Percentiles rank a stretch among this genome's conserved stretches.
Conservation (phyloP, 1,139 yeast genomes). For the Candida frijolesensis region DNA sequence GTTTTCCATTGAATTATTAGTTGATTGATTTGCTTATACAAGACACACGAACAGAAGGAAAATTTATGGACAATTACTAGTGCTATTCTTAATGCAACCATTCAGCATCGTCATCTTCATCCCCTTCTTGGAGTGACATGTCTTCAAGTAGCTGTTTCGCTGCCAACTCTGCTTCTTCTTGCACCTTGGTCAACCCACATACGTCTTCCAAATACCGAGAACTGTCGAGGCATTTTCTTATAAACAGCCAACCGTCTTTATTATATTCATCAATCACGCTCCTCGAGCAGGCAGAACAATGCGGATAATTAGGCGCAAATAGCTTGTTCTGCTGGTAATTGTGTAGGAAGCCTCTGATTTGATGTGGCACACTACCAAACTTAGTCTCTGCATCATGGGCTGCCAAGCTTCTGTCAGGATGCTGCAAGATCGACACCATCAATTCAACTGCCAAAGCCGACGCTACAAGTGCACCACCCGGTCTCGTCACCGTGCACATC, state of each 20-base stretch:
- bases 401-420: constrained; percentile 53
- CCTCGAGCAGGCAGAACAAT: constrained; percentile 85
- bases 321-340: constrained; percentile 65
- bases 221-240: constrained; percentile 66
- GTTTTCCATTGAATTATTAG: no score
- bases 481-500: constrained; percentile 98
- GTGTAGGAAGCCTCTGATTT: constrained; percentile 79
- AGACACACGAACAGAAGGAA: no score
- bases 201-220: constrained; percentile 68
- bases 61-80: no score
- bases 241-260: constrained; percentile 76
- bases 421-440: constrained; percentile 73
- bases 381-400: constrained; percentile 39
- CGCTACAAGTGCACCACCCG: constrained; percentile 91
- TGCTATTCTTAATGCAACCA: constrained; percentile 10
- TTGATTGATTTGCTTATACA: no score
- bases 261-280: constrained; percentile 54
- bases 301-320: constrained; percentile 67
- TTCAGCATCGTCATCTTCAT: constrained; percentile 9
- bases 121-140: constrained; percentile 29
- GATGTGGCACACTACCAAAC: constrained; percentile 84
- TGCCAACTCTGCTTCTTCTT: constrained; percentile 70
- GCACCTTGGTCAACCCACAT: constrained; percentile 76
- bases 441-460: constrained; percentile 87
- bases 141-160: constrained; percentile 41